phyloP scores from a whole-genome alignment of 352 stramenopile species.

The Pythium plurisporium region DNA sequence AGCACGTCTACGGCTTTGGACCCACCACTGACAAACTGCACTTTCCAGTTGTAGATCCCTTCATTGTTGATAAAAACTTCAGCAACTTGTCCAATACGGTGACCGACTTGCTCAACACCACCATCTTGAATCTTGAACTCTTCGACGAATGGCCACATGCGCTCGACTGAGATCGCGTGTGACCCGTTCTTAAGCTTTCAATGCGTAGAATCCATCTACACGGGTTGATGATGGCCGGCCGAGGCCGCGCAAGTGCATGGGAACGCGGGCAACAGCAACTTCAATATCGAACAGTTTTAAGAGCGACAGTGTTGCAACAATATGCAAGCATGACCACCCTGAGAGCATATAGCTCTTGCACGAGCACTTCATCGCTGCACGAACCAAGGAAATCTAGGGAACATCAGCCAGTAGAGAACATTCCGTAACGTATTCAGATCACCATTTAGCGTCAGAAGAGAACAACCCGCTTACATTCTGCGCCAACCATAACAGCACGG shows the following conservation, averaged over 20 bases:
- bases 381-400: not conserved
- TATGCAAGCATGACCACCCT: not conserved
- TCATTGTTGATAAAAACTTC: not conserved
- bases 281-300: not conserved
- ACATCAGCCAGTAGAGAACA: too few species aligned
- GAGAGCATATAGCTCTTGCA: conserved; percentile 4
- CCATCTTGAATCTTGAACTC: not conserved
- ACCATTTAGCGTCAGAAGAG: not conserved
- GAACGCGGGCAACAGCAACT: not conserved
- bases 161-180: not conserved
- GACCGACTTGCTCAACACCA: not conserved
- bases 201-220: not conserved
- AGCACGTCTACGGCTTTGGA: not conserved
- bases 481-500: not conserved
- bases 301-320: not conserved
- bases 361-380: not conserved
- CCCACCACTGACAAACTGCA: not conserved
- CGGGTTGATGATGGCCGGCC: not conserved
- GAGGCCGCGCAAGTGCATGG: not conserved
- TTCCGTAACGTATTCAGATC: not conserved
- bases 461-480: not conserved
- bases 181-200: not conserved
- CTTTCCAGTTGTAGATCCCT: not conserved
- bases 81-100: not conserved
- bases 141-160: not conserved